phyloP scores from a whole-genome alignment of 2,329 filamentous ascomycete genomes.

The Neophaeococcomyces mojaviensis region DNA sequence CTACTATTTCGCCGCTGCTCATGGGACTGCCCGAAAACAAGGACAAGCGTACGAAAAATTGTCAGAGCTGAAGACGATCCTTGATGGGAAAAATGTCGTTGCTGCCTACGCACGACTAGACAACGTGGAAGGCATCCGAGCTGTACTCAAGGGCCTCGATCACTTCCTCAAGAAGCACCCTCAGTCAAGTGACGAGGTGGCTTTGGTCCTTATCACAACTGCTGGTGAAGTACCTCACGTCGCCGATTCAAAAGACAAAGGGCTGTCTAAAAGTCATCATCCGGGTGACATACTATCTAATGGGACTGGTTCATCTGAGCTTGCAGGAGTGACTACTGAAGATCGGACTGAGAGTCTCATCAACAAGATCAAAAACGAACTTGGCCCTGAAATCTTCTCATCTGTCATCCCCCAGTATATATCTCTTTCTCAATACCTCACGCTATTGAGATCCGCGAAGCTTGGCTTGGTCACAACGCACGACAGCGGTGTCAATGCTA shows the following conservation, averaged over 20 bases:
- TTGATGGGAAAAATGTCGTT: slow-evolving; percentile 87
- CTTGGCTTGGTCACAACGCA: slow-evolving; percentile 93
- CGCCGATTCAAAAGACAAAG: too few relatives aligned
- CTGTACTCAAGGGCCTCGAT: slow-evolving; percentile 92
- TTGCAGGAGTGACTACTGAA: too few relatives aligned
- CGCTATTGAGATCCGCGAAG: slow-evolving; percentile 80
- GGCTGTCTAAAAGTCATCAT: too few relatives aligned
- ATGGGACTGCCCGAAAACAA: slow-evolving; percentile 64
- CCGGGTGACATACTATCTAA: too few relatives aligned
- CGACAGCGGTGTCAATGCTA: slow-evolving; percentile 96
- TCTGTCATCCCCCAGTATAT: slow-evolving; percentile 92
- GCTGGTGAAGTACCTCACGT: slow-evolving; percentile 53
- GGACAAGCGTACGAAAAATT: slow-evolving; percentile 65
- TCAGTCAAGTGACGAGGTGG: slow-evolving; percentile 84
- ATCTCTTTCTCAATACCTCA: slow-evolving; percentile 84
- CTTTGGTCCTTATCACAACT: slow-evolving; percentile 83
- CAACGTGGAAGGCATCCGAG: slow-evolving; percentile 84
- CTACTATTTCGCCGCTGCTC: slow-evolving; percentile 77
- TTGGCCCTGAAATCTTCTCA: slow-evolving; percentile 78
- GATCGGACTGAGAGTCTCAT: slow-evolving; percentile 71
- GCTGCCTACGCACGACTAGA: slow-evolving; percentile 91
- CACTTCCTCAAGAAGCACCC: slow-evolving; percentile 84
- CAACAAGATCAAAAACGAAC: slow-evolving; percentile 82
- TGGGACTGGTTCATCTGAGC: too few relatives aligned
- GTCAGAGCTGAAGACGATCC: slow-evolving; percentile 64